Base-by-base conservation (phyloP, 2,329 filamentous ascomycete species). In the Ophiosphaerella herpotricha region DNA sequence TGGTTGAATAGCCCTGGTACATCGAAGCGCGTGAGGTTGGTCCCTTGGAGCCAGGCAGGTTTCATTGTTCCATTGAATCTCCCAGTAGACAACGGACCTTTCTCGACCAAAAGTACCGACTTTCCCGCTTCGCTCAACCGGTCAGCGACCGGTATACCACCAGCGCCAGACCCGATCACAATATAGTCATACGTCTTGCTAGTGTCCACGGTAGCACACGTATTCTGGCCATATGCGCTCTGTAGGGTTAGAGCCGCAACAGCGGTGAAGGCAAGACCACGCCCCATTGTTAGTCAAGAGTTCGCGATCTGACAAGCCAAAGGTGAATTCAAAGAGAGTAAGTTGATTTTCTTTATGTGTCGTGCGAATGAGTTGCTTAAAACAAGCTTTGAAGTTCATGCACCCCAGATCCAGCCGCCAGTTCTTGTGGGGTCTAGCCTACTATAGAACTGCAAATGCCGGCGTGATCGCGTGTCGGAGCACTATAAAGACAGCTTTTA, bases 1-100 rank as follows among this genome's bases (percentile, higher is more conserved):
- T 87, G 77, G 67, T 88, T 88, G 65, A 84, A 87, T 35, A 88
- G 78, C 24, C 85, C 84, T 0, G 86, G 86, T 2, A 88, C 82
- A 64, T 89, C 86, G 58, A 89, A 88, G 39, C 86, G 83, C 2
- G 86, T 88, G 39, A 88, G 67, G 43, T 84, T 83, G 5, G 81
- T 82, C n/a, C 79, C 80, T 40, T 79, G 68, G 13, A 85, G 76
- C 86, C 86, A 89, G 2, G 74, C 63, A 0, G 84, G 81, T 52
- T 78, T 80, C 71, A 85, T 76, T 21, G 74, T 80, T 24, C 85
- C 84, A 39, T 83, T 81, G 77, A 84, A 87, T 59, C 81, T 76
- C 16, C 80, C 83, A 3, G 85, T 84, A 7, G 84, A 87, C 21
- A 67, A 66, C 21, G 71, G 71, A 5, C 74, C 74, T 47, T 67